Conservation (phyloP, 2,329 filamentous ascomycete species). For the Lachnellula subtilissima region DNA sequence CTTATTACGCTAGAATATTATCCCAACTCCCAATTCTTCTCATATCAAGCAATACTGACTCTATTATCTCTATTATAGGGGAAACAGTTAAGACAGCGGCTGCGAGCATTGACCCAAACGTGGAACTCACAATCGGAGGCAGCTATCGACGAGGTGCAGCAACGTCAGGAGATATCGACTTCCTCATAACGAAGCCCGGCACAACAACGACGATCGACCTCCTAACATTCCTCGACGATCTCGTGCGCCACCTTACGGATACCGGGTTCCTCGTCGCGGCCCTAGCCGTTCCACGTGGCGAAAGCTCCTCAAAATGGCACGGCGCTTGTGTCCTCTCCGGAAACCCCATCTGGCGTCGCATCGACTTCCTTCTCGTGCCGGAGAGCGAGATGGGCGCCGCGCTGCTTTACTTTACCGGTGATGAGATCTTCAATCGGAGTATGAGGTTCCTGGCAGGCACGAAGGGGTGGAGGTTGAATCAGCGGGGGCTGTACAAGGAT, state of each 20-base stretch:
- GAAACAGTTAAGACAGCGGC: slow-evolving; percentile 57
- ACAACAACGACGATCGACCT: slow-evolving; percentile 53
- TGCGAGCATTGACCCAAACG: slow-evolving; percentile 52
- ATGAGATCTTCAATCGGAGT: slow-evolving; percentile 90
- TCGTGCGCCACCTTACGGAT: slow-evolving; percentile 58
- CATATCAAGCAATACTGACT: no score
- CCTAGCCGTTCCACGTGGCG: slow-evolving; percentile 51
- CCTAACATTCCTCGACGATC: slow-evolving; percentile 52
- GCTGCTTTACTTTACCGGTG: slow-evolving; percentile 91
- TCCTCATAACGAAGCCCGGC: slow-evolving; percentile 69
- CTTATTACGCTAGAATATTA: no score
- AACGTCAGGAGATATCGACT: slow-evolving; percentile 76
- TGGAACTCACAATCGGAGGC: slow-evolving; percentile 72
- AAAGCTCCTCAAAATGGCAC: slow-evolving; percentile 74
- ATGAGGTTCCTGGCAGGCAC: slow-evolving; percentile 73
- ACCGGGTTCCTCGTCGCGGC: slow-evolving; percentile 64
- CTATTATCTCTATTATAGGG: no score
- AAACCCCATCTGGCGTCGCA: slow-evolving; percentile 63
- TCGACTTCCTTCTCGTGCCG: slow-evolving; percentile 82
- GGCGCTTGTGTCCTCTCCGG: slow-evolving; percentile 71
- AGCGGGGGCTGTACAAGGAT: slow-evolving; percentile 71
- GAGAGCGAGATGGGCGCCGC: slow-evolving; percentile 76
- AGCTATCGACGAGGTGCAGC: slow-evolving; percentile 78
- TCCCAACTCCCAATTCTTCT: no score
- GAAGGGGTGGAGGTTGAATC: slow-evolving; percentile 81